Base-by-base conservation (phyloP, 805 yeast genomes). In the Zygotorulaspora chibaensis region DNA sequence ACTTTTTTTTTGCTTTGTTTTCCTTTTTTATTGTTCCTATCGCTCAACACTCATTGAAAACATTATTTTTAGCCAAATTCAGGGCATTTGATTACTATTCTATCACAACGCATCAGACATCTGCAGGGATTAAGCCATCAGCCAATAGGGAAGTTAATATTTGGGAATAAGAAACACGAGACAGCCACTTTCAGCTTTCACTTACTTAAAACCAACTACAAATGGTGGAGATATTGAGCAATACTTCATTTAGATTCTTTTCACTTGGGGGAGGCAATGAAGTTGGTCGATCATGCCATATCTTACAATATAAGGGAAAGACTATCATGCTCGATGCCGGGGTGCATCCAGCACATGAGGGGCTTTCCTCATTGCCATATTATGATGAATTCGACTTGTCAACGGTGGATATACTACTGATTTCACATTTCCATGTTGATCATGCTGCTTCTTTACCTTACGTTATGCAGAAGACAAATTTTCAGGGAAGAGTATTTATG, bases 231-330 rank as follows among this genome's bases (percentile, higher is more conserved):
- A 47, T 50, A 23, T 46, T 54, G 16, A 50, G 52, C 10, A 59
- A 55, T 28, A 70, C 69, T 27, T 55, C 69, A 13, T 71, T 85
- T 50, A 79, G 79, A 62, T 93, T 93, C 70, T 79, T 86, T 50
- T 90, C 96, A 18, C 75, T 93, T 6, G 99, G 99, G 7, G 99
- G 98, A n/a, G 95, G 98, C 52, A 87, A 85, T 56, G 99, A 93
- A 64, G 99, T 93, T 6, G 99, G 99, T 2, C 71, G 99, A 48
- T 87, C 96, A 28, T 91, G 98, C 61, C 99, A 93, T 61, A 82
- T 93, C 36, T 72, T 93, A 27, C 90, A 86, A 55, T 93, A 84
- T 68, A 89, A 88, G 62, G 96, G 96, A 47, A 91, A 93, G 61
- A 90, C 91, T 4, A 83, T 93, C 40, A 93, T 93, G 99, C 50